Evolutionary conservation across 2,329 filamentous ascomycete species (phyloP), one percentile per base, ranked within the genome.

Genomic region (Zopfia rhizophila): DNA sequence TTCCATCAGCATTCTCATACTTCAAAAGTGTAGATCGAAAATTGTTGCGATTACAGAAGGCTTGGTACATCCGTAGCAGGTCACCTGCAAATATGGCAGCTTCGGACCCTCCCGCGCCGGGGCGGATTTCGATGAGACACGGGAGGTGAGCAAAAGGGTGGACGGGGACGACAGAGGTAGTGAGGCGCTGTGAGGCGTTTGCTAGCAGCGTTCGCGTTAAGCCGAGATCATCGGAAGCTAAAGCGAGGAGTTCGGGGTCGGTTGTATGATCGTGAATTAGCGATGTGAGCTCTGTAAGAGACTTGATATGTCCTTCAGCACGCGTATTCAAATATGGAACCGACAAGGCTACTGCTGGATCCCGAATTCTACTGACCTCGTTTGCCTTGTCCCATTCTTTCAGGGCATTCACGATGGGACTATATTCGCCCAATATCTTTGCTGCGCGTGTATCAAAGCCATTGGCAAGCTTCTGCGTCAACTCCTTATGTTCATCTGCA

Each of bases 71-170:
- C 57, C 87, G 85, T 59, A 96, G 84, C 5, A 99, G 74, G 39
- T 94, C 86, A 42, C 89, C 89, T 10, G 92, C 91, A 60, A 99
- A 99, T 52, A 96, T 85, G 0, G 90, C 86, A 2, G 93, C 92
- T 74, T 99, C 94, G 45, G 91, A 86, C 2, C 94, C 94, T 25
- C 94, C 94, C 0, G 91, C 92, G 0, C 94, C 94, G 0, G 94
- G 94, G 1, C 92, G 84, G 48, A 99, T 89, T 74, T 99, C 94
- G 29, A 99, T 75, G 53, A 99, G 81, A 70, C 93, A 97, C 40
- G 92, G 91, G 58, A 97, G 82, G 52, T 91, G 83, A 22, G 90
- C 90, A 68, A 97, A 99, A 3, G 92, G 90, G 69, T 99, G 92
- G 28, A 85, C 84, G 1, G 94, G 94, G 12, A 96, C 89, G 40